phyloP scores from a whole-genome alignment of 495 filamentous ascomycete genomes.

The Cercophora newfieldiana region DNA sequence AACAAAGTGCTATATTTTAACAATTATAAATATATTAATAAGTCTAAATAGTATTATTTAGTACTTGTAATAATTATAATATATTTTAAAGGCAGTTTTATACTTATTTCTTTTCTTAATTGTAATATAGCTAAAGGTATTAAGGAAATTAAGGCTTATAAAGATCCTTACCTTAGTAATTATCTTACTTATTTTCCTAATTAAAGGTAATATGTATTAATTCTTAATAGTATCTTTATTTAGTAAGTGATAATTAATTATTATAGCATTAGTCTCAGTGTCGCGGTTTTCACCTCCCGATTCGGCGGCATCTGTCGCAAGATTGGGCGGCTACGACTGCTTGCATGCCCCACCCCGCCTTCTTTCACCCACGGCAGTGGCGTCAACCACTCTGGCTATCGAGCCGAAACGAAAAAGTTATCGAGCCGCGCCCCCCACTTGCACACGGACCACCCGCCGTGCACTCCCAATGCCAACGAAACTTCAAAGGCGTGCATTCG shows the following conservation, averaged over 20 bases:
- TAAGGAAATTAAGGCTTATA: background rate
- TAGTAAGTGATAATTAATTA: background rate
- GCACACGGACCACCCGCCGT: too few species aligned
- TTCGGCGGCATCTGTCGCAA: background rate
- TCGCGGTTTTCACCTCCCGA: background rate
- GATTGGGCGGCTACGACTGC: background rate
- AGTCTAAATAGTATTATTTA: background rate
- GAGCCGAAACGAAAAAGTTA: too few species aligned
- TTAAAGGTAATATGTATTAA: background rate
- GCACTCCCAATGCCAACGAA: too few species aligned
- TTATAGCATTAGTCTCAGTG: slow-evolving; percentile 1
- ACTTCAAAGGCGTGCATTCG: too few species aligned
- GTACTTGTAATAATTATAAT: background rate
- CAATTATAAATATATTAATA: background rate
- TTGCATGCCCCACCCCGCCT: background rate
- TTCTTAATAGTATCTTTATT: background rate
- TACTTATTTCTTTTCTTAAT: background rate
- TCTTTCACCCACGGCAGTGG: background rate
- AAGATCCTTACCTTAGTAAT: background rate
- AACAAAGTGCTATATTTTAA: background rate
- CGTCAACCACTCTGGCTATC: too few species aligned
- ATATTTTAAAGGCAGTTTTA: background rate
- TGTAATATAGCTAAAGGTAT: background rate
- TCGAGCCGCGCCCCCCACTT: too few species aligned
- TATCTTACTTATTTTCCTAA: background rate